These are phyloP conservation scores for Cyclotella kingstonii DNA, from an alignment of 108 stramenopile genomes.

Conservation along the genomic window DNA sequence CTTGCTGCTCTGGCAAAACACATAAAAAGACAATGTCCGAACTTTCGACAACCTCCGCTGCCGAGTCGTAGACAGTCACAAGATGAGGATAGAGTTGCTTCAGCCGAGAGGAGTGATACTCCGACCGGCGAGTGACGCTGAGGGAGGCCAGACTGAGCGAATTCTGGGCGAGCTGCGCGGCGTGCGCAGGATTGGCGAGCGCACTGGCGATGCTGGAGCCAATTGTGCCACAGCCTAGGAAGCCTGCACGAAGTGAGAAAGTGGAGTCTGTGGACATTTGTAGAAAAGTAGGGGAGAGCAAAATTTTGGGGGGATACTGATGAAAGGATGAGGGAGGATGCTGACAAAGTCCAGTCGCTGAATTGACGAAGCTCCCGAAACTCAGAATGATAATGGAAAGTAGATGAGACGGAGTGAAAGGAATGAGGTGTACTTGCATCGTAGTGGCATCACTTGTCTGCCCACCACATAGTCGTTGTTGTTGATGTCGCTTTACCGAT, in stretches of 20 bases:
- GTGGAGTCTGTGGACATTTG: neutral
- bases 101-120: constrained; percentile 49
- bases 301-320: no score
- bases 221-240: constrained; percentile 84
- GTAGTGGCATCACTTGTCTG: no score
- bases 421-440: no score
- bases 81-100: constrained; percentile 37
- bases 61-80: constrained; percentile 59
- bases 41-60: constrained; percentile 63
- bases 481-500: no score
- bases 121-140: constrained; percentile 60
- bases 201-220: constrained; percentile 73
- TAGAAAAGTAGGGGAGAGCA: no score
- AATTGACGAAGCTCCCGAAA: no score
- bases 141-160: constrained; percentile 35
- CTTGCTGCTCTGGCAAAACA: constrained; percentile 65
- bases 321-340: no score
- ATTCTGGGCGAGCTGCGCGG: constrained; percentile 6
- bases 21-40: constrained; percentile 74
- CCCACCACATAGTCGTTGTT: no score
- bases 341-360: no score
- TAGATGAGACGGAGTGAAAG: no score
- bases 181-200: constrained; percentile 27
- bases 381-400: no score
- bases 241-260: constrained; percentile 52